Base-by-base conservation (phyloP, 805 yeast genomes). In the Lachancea dasiensis region DNA sequence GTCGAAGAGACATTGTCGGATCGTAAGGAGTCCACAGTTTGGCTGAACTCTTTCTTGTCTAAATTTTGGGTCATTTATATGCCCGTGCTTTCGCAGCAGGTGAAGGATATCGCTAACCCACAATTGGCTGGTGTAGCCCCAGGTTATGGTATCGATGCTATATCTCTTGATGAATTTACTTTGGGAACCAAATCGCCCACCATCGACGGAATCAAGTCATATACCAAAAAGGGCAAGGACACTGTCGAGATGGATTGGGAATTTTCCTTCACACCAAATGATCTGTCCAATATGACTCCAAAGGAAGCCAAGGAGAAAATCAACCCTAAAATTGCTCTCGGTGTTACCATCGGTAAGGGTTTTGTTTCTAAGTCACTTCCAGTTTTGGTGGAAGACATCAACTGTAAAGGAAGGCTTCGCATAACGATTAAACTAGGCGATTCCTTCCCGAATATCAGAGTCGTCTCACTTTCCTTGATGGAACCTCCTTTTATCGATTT, bases 41-140 rank as follows among this genome's bases (percentile, higher is more conserved):
- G 95, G 95, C 58, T 84, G 51, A 84, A 84, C 52, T 73, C 79
- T 17, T 83, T 84, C 52, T 61, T 84, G 56, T 79, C 79, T 30
- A 84, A 84, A 61, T 82, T 84, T 54, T 84, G 95, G 95, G 84
- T 82, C 40, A 81, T 84, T 44, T 84, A 84, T 52, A 84, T 84
- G 95, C 90, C 92, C 22, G 86, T 84, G 1, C 65, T 84, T 35
- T 79, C 87, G 5, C 86, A 81, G 48, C 78, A 76, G 61, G 94
- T 84, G 17, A 69, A 77, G 58, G 73, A 71, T 34, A 74, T 72
- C 51, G 82, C 86, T n/a, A 82, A 81, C 50, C 79, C 75, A 17
- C 67, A 72, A 13, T 62, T 84, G 54, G 75, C 77, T 32, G 87
- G 76, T 52, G 75, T 77, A 44, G 86, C 82, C 4, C 90, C 94